phyloP scores from a whole-genome alignment of 2,329 filamentous ascomycete species.

The Colletotrichum cordylinicola region DNA sequence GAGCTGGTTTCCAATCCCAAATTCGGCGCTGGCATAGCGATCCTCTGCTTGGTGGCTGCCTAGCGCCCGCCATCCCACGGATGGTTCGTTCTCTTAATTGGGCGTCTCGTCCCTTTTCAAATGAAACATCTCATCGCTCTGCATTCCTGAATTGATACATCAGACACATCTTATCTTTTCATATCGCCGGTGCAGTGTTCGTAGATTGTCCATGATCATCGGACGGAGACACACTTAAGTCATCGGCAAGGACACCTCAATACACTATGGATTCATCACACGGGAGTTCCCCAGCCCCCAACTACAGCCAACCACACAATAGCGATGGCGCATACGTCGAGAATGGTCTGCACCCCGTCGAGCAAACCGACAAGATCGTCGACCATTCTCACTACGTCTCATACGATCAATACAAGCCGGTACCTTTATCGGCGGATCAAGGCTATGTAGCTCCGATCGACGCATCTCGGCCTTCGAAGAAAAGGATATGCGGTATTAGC shows the following conservation, averaged over 20 bases:
- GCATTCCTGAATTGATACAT: neutral
- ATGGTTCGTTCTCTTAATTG: neutral
- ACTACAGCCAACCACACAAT: neutral
- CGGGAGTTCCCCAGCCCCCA: neutral
- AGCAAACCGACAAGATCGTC: neutral
- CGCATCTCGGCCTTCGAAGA: neutral
- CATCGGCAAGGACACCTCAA: neutral
- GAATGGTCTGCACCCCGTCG: slow-evolving; percentile 3
- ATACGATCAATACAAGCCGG: neutral
- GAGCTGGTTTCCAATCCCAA: neutral
- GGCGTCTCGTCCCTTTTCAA: neutral
- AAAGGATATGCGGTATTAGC: neutral
- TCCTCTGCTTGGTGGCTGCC: neutral
- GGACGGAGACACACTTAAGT: neutral
- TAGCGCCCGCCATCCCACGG: neutral
- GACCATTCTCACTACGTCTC: neutral
- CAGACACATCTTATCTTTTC: neutral
- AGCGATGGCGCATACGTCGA: neutral
- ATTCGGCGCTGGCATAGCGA: neutral
- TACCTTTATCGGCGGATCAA: neutral
- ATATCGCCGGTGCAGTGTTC: too few relatives aligned
- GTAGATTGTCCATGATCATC: neutral
- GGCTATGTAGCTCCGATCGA: neutral
- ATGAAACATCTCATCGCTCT: neutral
- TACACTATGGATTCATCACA: neutral